Evolutionary conservation across 345 rosid genomes (phyloP), one percentile per base, ranked within the genome.

Genomic region (Dipteronia dyeriana): DNA sequence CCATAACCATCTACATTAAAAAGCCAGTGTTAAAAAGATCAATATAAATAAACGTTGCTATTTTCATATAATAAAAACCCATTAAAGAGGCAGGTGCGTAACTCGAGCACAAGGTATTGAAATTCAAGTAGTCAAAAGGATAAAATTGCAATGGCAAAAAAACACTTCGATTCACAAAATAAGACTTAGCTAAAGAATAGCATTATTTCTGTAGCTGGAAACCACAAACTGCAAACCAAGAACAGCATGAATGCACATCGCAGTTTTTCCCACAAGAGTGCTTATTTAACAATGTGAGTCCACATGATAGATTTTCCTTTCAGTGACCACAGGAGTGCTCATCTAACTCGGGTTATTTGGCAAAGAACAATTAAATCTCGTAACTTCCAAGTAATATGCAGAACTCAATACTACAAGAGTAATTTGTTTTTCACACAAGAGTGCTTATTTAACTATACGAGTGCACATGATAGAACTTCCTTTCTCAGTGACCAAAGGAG

Each of bases 1-100:
- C 98, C 97, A 95, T 95, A 84, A 93, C 97, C 97, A 95, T 95
- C 98, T 95, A 82, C 78, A 76, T 38, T 45, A 73, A 63, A 11
- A 9, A 12, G 13, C 7, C 23, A 2, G 16, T 5, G 70, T 64
- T 65, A 75, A 20, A 75, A 20, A 25, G 19, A 65, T n/a, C 68
- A 43, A 17, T 22, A 41, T 0, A 62, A 14, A 43, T 61, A 60
- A 13, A 8, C 39, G 23, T 31, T 34, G 29, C 16, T 54, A 31
- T 19, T 31, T 49, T 38, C 25, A 9, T 9, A 53, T 47, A 68
- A 70, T 23, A 25, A 34, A 26, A 29, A 38, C 20, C 31, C 51
- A 20, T 2, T 57, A 71, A 71, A 19, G 43, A 71, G 75, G 25
- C 41, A 54, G 41, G 7, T 16, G n/a, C 7, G n/a, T 53, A 53